phyloP scores from a whole-genome alignment of 192 early-diverging fungal genomes.

The Spizellomyces sp. region DNA sequence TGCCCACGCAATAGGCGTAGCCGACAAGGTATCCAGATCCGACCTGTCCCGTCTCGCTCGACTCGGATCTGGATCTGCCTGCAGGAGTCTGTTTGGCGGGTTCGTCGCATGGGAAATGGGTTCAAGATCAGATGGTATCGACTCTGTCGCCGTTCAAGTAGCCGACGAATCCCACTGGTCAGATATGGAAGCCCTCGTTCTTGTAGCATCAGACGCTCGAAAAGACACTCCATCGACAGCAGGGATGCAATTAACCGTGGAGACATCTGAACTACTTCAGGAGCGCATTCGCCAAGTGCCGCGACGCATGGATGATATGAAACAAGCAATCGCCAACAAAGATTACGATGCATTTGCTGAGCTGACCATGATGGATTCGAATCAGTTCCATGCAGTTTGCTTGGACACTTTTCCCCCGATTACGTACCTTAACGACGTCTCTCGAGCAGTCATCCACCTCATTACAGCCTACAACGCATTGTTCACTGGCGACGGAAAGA shows the following conservation, averaged over 20 bases:
- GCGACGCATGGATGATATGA: slow-evolving; percentile 86
- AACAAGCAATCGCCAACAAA: slow-evolving; percentile 73
- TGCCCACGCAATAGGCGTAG: slow-evolving; percentile 67
- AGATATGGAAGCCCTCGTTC: slow-evolving; percentile 91
- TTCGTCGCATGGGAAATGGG: slow-evolving; percentile 99
- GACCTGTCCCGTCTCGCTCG: slow-evolving; percentile 90
- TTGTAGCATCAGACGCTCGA: slow-evolving; percentile 90
- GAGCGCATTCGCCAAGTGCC: slow-evolving; percentile 86
- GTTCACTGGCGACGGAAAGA: slow-evolving; percentile 14
- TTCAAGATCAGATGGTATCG: slow-evolving; percentile 62
- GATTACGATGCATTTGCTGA: slow-evolving; percentile 94
- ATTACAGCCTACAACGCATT: slow-evolving; percentile 85
- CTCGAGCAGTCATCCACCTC: slow-evolving; percentile 81
- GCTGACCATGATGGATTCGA: slow-evolving; percentile 96
- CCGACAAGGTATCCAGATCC: slow-evolving; percentile 44
- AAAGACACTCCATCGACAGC: slow-evolving; percentile 90
- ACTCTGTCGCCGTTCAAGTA: slow-evolving; percentile 89
- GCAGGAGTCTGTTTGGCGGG: slow-evolving; percentile 95
- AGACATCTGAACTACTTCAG: slow-evolving; percentile 83
- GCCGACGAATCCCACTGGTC: slow-evolving; percentile 92
- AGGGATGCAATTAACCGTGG: slow-evolving; percentile 97
- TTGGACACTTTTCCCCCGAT: slow-evolving; percentile 99
- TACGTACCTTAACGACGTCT: slow-evolving; percentile 96
- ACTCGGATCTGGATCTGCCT: slow-evolving; percentile 95
- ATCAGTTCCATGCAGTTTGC: slow-evolving; percentile 99